These are phyloP conservation scores for Blastobotrys proliferans DNA, from an alignment of 1,139 yeast species.

Conservation along the genomic window DNA sequence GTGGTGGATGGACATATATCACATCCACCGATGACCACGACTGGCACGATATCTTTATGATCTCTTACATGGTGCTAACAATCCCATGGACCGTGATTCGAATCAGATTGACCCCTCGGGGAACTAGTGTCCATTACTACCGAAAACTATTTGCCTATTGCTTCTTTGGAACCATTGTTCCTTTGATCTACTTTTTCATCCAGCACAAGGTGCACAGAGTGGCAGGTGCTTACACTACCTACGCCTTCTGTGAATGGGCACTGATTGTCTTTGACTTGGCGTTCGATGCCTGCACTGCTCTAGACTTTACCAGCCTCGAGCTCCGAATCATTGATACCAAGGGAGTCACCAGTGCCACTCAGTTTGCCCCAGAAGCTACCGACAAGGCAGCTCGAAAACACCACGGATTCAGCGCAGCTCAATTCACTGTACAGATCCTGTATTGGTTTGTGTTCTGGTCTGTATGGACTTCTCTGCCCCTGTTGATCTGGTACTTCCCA, in stretches of 20 bases:
- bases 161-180: slow-evolving; percentile 70
- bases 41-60: slow-evolving; percentile 94
- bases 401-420: slow-evolving; percentile 28
- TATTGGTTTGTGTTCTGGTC: slow-evolving; percentile 73
- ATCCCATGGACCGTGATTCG: slow-evolving; percentile 83
- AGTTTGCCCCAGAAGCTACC: slow-evolving; percentile 4
- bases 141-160: slow-evolving; percentile 53
- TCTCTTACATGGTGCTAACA: slow-evolving; percentile 78
- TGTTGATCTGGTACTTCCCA: slow-evolving; percentile 95
- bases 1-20: slow-evolving; percentile 98
- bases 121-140: slow-evolving; percentile 46
- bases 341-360: slow-evolving; percentile 32
- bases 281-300: slow-evolving; percentile 75
- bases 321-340: slow-evolving; percentile 41
- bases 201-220: slow-evolving; percentile 85
- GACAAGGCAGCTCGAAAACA: slow-evolving; percentile 17
- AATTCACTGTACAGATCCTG: slow-evolving; percentile 29
- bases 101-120: slow-evolving; percentile 50
- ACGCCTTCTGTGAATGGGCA: slow-evolving; percentile 94
- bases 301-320: slow-evolving; percentile 61
- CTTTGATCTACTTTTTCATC: slow-evolving; percentile 82
- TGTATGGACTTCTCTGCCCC: slow-evolving; percentile 68
- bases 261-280: slow-evolving; percentile 76
- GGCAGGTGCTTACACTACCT: slow-evolving; percentile 92
- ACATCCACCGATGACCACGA: slow-evolving; percentile 97